Evolutionary conservation across 257 asterid genomes (phyloP).

Genomic region (Salvia rosmarinus): DNA sequence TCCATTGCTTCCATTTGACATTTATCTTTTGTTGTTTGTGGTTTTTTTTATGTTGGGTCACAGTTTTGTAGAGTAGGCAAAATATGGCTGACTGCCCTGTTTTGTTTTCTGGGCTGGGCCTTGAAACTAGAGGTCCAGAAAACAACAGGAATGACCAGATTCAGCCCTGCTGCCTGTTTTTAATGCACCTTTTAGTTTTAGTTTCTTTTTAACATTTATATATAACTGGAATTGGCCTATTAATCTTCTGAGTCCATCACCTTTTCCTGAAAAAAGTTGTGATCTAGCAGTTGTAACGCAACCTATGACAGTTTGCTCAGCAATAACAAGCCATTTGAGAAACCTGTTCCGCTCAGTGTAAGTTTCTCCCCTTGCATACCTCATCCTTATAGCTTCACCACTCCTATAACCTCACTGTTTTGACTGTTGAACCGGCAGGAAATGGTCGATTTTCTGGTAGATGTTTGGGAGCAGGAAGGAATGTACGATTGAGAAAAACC

Average conservation of each 20-base stretch:
- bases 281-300: slow-evolving; percentile 82
- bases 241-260: not conserved
- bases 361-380: slow-evolving; percentile 38
- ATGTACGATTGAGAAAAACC: slow-evolving; percentile 56
- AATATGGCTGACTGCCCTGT: not conserved
- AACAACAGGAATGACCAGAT: not conserved
- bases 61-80: not conserved
- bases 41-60: not conserved
- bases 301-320: slow-evolving; percentile 83
- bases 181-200: too few relatives aligned
- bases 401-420: slow-evolving; percentile 18
- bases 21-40: not conserved
- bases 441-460: slow-evolving; percentile 83
- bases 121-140: not conserved
- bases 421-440: slow-evolving; percentile 52
- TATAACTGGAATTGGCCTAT: not conserved
- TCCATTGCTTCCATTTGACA: not conserved
- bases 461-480: slow-evolving; percentile 85
- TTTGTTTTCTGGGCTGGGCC: not conserved
- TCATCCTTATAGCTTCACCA: not conserved
- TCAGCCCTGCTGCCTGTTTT: not conserved
- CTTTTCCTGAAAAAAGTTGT: slow-evolving; percentile 19
- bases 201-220: too few relatives aligned
- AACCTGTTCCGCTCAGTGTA: slow-evolving; percentile 81
- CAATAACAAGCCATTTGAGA: slow-evolving; percentile 72